phyloP scores from a whole-genome alignment of 1,139 yeast genomes.

The Pichia cactophila region DNA sequence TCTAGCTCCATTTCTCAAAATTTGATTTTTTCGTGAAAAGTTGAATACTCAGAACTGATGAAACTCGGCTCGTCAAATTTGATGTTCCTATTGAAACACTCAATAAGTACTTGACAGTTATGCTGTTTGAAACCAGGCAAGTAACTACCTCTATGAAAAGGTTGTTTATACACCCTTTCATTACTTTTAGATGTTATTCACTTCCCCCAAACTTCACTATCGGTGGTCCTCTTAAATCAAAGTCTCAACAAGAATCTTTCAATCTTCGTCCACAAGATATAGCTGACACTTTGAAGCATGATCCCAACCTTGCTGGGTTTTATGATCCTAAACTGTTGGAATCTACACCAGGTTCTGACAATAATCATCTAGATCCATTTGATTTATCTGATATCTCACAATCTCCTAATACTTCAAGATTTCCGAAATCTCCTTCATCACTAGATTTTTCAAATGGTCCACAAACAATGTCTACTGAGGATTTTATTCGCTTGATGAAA shows the following conservation, averaged over 20 bases:
- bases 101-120: too few species aligned
- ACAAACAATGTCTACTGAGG: conserved; percentile 20
- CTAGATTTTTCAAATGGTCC: conserved; percentile 8
- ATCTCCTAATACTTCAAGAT: neutral
- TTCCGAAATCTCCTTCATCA: neutral
- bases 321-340: conserved; percentile 12
- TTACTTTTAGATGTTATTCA: neutral
- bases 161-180: neutral
- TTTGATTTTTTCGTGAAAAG: too few species aligned
- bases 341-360: conserved; percentile 1
- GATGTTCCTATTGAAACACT: too few species aligned
- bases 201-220: conserved; percentile 6
- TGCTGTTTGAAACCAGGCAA: neutral
- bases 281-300: conserved; percentile 22
- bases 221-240: too few species aligned
- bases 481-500: conserved; percentile 15
- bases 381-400: conserved; percentile 21
- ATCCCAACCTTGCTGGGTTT: conserved; percentile 26
- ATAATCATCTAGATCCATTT: conserved; percentile 12
- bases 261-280: conserved; percentile 9
- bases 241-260: neutral
- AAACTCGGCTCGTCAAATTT: neutral
- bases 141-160: neutral
- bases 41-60: too few species aligned
- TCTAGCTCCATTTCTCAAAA: too few species aligned